These are phyloP conservation scores for Cadophora sp. DNA, from an alignment of 2,329 filamentous ascomycete species.

Conservation along the genomic window DNA sequence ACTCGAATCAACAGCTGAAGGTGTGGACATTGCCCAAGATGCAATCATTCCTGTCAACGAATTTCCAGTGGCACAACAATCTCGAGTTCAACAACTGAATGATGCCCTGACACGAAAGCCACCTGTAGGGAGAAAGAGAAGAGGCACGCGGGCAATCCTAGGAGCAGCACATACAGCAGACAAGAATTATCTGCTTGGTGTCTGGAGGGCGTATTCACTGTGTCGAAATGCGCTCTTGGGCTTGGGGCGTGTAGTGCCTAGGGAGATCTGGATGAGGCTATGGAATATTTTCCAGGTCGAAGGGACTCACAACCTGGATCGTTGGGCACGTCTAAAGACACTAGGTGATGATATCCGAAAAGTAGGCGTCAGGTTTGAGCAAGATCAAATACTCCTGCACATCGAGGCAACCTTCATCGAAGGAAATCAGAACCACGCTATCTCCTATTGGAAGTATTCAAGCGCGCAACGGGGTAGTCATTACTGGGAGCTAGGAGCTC, in stretches of 20 bases:
- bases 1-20: not conserved
- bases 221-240: conserved; percentile 52
- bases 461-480: not conserved
- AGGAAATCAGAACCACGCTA: conserved; percentile 56
- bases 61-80: conserved; percentile 14
- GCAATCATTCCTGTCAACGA: not conserved
- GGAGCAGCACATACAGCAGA: not conserved
- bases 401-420: conserved; percentile 72
- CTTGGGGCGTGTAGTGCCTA: conserved; percentile 60
- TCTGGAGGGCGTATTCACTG: conserved; percentile 58
- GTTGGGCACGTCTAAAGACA: conserved; percentile 65
- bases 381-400: conserved; percentile 67
- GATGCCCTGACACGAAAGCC: conserved; percentile 3
- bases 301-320: conserved; percentile 56
- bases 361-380: conserved; percentile 60
- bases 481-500: conserved; percentile 71
- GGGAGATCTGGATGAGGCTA: conserved; percentile 66
- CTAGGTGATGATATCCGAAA: conserved; percentile 71
- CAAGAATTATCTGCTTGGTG: conserved; percentile 33
- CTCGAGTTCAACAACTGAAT: conserved; percentile 14
- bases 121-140: conserved; percentile 4
- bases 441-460: conserved; percentile 43
- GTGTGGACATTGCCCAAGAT: not conserved
- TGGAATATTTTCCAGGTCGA: conserved; percentile 65
- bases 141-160: not conserved